Base-by-base conservation (phyloP, 2,329 filamentous ascomycete species). In the Pyrenochaeta sp. region DNA sequence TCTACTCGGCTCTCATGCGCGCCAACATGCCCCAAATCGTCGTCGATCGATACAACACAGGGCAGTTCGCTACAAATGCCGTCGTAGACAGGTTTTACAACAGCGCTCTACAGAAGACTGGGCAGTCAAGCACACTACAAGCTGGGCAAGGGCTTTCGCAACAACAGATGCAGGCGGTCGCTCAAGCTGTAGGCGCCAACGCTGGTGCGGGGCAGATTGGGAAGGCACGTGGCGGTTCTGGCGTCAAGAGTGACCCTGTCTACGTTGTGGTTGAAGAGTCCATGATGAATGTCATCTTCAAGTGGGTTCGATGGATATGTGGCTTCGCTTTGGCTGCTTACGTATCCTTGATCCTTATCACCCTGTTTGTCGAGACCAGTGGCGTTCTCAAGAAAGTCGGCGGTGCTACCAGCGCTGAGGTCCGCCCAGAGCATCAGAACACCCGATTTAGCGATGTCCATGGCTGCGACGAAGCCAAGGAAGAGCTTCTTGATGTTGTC, bases 231-330 rank as follows among this genome's bases (percentile, higher is more conserved):
- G 79, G 79, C 49, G 87, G 87, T 33, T 86, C 85, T 43, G 92
- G 92, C 30, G 85, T 83, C 23, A 96, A 93, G 77, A 88, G 89
- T 32, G 87, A 90, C 41, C 94, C 94, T n/a, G 85, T 99, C 23
- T 93, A 98, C 71, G 95, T 99, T 36, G 90, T 98, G 11, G 92
- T 99, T 5, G 93, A 98, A 68, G 95, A 99, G 75, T 92, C 91
- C 14, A 83, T 90, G 46, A 87, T 90, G 49, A 87, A 85, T 59
- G 84, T 85, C 29, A 83, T 97, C 56, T 97, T 97, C 78, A 91
- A 92, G 73, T 97, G 92, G 93, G 81, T 94, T 76, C 96, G 92
- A 75, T 97, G 97, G 73, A 66, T 96, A 45, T 77, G 91, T 39
- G 88, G 87, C 72, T 97, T 97, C 64, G 85, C 83, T 51, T 83